Evolutionary conservation across 176 grass and related monocot species (phyloP).

Genomic region (Hyparrhenia diplandra): DNA sequence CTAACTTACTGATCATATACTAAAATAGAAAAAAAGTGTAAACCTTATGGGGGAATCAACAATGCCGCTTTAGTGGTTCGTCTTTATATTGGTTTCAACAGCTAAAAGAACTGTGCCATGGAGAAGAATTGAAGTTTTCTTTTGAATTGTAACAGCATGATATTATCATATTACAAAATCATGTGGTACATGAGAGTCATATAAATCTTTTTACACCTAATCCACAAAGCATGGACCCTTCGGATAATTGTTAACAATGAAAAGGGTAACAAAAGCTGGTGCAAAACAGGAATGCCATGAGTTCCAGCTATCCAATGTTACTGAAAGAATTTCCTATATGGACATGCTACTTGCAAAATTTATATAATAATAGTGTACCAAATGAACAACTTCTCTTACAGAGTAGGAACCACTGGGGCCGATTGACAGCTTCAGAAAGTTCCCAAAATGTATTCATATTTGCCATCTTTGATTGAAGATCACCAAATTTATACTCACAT

Average conservation of each 20-base stretch:
- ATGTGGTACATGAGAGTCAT: conserved; percentile 32
- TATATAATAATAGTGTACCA: too few species aligned
- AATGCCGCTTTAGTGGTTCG: background rate
- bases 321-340: conserved; percentile 36
- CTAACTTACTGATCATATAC: background rate
- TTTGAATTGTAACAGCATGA: conserved; percentile 24
- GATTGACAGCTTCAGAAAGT: conserved; percentile 37
- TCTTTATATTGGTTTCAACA: background rate
- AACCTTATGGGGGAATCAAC: background rate
- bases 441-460: conserved; percentile 40
- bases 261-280: too few species aligned
- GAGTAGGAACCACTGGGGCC: conserved; percentile 20
- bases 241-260: too few species aligned
- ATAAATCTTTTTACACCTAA: conserved; percentile 32
- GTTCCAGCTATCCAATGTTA: conserved; percentile 26
- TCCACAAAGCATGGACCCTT: too few species aligned
- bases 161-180: conserved; percentile 32
- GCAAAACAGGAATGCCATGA: too few species aligned
- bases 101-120: background rate
- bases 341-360: too few species aligned
- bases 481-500: conserved; percentile 25
- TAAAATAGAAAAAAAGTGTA: background rate
- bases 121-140: background rate
- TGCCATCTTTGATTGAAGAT: conserved; percentile 21
- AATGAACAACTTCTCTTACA: conserved; percentile 54